Percentiles rank a stretch among this genome's conserved stretches.
phyloP scores from a whole-genome alignment of 2,329 filamentous ascomycete species.

The Penicillium sp. region DNA sequence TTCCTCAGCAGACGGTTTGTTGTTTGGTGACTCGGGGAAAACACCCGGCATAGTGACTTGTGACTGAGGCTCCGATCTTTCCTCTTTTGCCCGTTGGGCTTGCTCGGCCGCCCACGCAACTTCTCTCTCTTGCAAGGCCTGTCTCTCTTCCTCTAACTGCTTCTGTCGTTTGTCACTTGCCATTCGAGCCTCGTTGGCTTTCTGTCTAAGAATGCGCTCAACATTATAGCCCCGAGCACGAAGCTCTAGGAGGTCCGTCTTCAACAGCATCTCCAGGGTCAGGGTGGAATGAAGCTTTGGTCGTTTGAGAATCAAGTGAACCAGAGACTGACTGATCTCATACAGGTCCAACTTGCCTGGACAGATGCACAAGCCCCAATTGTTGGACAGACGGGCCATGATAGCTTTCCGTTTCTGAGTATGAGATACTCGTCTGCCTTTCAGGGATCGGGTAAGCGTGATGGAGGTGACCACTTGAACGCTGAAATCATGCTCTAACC shows the following conservation, averaged over 20 bases:
- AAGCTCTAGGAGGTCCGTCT: slow-evolving; percentile 77
- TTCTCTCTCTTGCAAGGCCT: slow-evolving; percentile 63
- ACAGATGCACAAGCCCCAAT: slow-evolving; percentile 74
- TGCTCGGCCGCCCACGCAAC: slow-evolving; percentile 48
- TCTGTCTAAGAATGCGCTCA: slow-evolving; percentile 84
- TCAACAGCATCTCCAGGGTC: slow-evolving; percentile 87
- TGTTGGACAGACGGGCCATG: slow-evolving; percentile 55
- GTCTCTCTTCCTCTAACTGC: slow-evolving; percentile 69
- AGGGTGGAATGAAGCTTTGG: slow-evolving; percentile 87
- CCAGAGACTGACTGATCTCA: slow-evolving; percentile 85
- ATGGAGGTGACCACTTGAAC: slow-evolving; percentile 79
- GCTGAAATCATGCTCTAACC: slow-evolving; percentile 81
- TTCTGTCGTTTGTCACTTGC: slow-evolving; percentile 79
- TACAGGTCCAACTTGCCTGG: slow-evolving; percentile 76
- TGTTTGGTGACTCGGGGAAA: slow-evolving; percentile 67
- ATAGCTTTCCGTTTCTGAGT: slow-evolving; percentile 75
- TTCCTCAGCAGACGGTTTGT: slow-evolving; percentile 25
- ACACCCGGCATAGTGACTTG: slow-evolving; percentile 67
- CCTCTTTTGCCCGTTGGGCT: slow-evolving; percentile 30
- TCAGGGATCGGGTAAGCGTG: slow-evolving; percentile 72
- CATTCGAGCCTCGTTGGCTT: slow-evolving; percentile 82
- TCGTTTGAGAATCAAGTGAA: slow-evolving; percentile 74
- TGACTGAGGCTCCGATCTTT: slow-evolving; percentile 30
- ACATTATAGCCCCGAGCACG: slow-evolving; percentile 93
- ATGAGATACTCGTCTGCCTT: slow-evolving; percentile 67